Conservation (phyloP, 495 filamentous ascomycete genomes). For the Daldinia concentrica region DNA sequence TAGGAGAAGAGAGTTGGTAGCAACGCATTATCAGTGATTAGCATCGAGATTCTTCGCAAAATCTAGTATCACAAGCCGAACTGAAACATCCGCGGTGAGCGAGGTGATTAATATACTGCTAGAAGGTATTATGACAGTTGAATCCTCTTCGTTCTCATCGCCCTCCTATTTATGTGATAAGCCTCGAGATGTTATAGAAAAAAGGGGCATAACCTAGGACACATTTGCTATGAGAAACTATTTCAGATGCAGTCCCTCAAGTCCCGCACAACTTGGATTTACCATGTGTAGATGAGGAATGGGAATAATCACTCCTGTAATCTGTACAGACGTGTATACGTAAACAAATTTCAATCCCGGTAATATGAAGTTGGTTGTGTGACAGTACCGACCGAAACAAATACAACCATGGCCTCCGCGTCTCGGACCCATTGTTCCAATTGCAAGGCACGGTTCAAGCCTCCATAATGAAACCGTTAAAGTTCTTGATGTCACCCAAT, state of each 20-base stretch:
- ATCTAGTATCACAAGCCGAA: background rate
- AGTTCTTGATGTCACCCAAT: slow-evolving; percentile 20
- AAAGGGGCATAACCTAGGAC: too few species aligned
- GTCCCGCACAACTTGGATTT: background rate
- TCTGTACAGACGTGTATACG: background rate
- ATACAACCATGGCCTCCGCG: slow-evolving; percentile 3
- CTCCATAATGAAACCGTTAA: slow-evolving; percentile 25
- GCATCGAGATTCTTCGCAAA: background rate
- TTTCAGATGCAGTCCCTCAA: background rate
- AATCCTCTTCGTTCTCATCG: background rate
- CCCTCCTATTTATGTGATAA: background rate
- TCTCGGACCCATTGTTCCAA: slow-evolving; percentile 1
- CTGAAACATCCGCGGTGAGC: background rate
- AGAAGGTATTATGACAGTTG: background rate
- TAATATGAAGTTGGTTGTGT: background rate
- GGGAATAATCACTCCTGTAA: background rate
- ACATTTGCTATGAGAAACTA: background rate
- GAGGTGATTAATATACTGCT: background rate
- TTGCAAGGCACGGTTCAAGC: slow-evolving; percentile 5
- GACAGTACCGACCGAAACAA: background rate
- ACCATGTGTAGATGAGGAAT: background rate
- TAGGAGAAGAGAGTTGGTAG: background rate
- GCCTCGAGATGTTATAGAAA: background rate
- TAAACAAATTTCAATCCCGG: background rate
- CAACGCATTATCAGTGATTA: background rate